A percentile compares a stretch with the other conserved stretches of the same genome.
Conservation (phyloP, 768 basidiomycete species). For the Tremella fuciformis region DNA sequence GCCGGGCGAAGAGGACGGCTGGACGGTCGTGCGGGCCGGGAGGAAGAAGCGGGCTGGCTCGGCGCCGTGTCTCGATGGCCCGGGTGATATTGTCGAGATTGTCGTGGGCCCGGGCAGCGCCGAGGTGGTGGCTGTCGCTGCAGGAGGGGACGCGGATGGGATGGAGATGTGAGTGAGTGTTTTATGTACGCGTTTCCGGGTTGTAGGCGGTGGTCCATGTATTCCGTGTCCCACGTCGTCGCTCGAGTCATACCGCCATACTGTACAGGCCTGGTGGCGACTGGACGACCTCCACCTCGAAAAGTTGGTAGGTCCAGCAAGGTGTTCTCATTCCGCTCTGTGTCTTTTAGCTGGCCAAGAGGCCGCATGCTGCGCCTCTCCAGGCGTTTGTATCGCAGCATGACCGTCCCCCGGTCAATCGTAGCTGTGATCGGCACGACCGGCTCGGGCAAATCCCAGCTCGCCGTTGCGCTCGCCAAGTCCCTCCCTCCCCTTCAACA, state of each 20-base stretch:
- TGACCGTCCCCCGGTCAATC: conserved; percentile 46
- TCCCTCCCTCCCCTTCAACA: conserved; percentile 58
- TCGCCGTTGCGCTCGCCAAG: conserved; percentile 82
- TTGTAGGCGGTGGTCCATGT: no score
- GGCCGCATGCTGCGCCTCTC: no score
- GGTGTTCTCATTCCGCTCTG: no score
- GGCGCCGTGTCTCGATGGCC: conserved; percentile 24
- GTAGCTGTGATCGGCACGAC: conserved; percentile 90
- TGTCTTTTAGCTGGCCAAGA: no score
- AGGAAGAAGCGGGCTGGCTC: conserved; percentile 24
- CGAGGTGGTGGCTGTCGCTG: neutral
- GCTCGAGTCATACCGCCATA: no score
- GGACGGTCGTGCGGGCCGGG: conserved; percentile 25
- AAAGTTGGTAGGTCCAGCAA: no score
- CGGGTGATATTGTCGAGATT: conserved; percentile 7
- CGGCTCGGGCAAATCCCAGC: conserved; percentile 87
- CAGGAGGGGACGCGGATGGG: neutral
- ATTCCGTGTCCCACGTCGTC: no score
- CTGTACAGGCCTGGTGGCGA: no score
- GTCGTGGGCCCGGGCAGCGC: neutral
- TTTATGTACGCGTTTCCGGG: neutral
- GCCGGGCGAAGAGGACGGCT: conserved; percentile 24
- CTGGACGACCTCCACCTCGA: no score
- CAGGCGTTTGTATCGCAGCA: no score
- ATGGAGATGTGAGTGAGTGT: conserved; percentile 7